Evolutionary conservation across 805 yeast genomes (phyloP), one percentile per base, ranked within the genome.

Genomic region (Kazachstania psychrophila): DNA sequence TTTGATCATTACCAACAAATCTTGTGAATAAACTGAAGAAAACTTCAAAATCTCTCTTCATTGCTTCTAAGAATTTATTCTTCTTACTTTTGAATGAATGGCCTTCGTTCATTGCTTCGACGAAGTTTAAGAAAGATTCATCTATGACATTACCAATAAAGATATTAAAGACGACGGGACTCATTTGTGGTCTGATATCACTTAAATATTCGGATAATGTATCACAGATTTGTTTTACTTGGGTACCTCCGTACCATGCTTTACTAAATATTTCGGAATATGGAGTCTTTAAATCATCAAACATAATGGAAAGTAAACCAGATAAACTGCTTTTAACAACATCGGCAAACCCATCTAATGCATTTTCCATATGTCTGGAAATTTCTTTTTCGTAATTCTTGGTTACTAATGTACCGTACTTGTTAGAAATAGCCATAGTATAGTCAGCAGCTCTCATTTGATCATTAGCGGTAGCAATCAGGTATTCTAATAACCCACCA

Each of bases 401-500:
- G 27, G 79, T 69, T 29, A 85, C 81, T 50, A 75, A 66, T 6
- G 22, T 75, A 16, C 75, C 72, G 47, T 79, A 70, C 40, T 79
- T 70, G 33, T 73, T 74, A 5, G 80, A 70, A 39, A 83, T 77
- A 17, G 82, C 80, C 44, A 82, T 92, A 2, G 79, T 63, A 44
- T 73, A 73, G 47, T 75, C 79, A 3, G 82, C 80, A 12, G 79
- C 79, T 43, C 77, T 68, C 64, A 77, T 73, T 58, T 82, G 94
- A 47, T 88, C 92, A 58, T 86, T 86, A 2, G 88, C 89, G 13
- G 84, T 68, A 0, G 95, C 95, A 12, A 83, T 72, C 36, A 83
- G 60, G 58, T 86, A 86, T 51, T 86, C 95, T 27, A 79, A 67
- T 22, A 86, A 63, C 2, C 95, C 96, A 17, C 83, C 76, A n/a